Evolutionary conservation across 163 green algal species (phyloP).

Genomic region (Volvox carteri): DNA sequence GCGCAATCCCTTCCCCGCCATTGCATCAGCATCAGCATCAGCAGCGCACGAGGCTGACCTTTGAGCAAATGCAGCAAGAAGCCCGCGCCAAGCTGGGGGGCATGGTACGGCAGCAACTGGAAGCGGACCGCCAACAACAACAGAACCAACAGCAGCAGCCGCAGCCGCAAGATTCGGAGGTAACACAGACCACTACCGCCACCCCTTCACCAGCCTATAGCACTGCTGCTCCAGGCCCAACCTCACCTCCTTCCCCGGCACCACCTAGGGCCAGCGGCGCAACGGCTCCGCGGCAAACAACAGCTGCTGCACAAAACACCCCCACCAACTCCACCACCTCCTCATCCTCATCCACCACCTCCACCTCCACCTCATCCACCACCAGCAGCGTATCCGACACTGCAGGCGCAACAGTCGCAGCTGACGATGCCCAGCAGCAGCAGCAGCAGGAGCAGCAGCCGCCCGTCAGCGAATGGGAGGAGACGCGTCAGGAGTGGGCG

Average conservation of each 20-base stretch:
- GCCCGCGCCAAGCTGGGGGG: conserved; percentile 9
- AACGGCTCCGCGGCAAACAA: no score
- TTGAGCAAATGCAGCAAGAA: conserved; percentile 41
- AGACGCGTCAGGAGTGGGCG: not conserved
- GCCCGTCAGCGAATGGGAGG: not conserved
- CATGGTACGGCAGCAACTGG: conserved; percentile 13
- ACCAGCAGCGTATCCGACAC: conserved; percentile 6
- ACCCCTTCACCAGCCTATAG: no score
- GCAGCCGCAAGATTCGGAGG: not conserved
- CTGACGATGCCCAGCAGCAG: not conserved
- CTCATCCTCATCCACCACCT: no score
- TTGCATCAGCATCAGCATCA: no score
- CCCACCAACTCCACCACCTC: no score
- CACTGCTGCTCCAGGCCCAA: no score
- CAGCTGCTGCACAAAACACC: no score
- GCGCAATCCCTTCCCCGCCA: no score
- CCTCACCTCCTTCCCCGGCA: no score
- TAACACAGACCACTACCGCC: not conserved
- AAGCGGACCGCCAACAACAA: not conserved
- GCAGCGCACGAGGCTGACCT: not conserved
- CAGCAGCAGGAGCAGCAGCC: not conserved
- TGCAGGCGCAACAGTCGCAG: not conserved
- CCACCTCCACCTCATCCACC: no score
- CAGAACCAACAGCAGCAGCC: conserved; percentile 9
- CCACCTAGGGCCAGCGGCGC: no score